phyloP scores from a whole-genome alignment of 805 yeast genomes.

The Metschnikowia vanudenii region DNA sequence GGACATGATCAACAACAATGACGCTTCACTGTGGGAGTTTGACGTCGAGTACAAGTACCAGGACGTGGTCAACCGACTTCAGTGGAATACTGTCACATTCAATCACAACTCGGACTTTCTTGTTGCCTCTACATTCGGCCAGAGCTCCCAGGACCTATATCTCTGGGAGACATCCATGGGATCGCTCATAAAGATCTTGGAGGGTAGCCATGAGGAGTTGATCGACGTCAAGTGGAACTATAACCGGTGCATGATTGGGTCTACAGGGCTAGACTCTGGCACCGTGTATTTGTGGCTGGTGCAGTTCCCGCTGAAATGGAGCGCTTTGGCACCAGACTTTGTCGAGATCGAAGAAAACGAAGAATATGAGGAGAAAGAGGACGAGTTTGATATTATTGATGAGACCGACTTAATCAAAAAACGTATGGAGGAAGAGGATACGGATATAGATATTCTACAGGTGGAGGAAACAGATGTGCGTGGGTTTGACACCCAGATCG shows the following conservation, averaged over 20 bases:
- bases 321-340: constrained; percentile 94
- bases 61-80: constrained; percentile 83
- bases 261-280: constrained; percentile 86
- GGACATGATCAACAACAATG: constrained; percentile 35
- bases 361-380: constrained; percentile 83
- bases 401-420: constrained; percentile 63
- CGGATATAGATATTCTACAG: constrained; percentile 62
- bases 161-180: constrained; percentile 92
- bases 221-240: constrained; percentile 87
- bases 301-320: constrained; percentile 88
- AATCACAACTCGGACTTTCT: constrained; percentile 76
- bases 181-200: constrained; percentile 81
- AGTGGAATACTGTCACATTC: constrained; percentile 81
- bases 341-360: constrained; percentile 91
- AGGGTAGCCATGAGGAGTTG: constrained; percentile 87
- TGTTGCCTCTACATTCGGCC: constrained; percentile 85
- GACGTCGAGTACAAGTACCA: constrained; percentile 80
- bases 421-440: constrained; percentile 58
- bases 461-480: constrained; percentile 68
- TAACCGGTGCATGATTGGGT: constrained; percentile 66
- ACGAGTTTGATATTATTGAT: constrained; percentile 81
- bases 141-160: constrained; percentile 81
- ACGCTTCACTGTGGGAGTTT: constrained; percentile 44
- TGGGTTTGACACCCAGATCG: constrained; percentile 54
- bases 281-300: constrained; percentile 79